Conservation (phyloP, 495 filamentous ascomycete genomes). For the Hypomontagnella submonticulosa region DNA sequence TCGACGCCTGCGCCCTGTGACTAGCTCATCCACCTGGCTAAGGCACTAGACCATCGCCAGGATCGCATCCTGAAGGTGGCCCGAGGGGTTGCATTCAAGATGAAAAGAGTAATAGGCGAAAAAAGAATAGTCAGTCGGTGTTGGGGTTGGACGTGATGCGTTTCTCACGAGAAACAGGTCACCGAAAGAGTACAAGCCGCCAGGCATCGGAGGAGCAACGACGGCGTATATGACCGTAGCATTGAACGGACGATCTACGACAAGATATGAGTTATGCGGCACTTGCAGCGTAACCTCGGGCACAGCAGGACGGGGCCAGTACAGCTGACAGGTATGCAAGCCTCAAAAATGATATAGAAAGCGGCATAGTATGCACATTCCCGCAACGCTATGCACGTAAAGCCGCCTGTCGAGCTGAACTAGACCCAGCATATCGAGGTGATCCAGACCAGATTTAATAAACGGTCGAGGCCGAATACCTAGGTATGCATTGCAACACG, state of each 20-base stretch:
- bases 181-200: conserved; percentile 11
- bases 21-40: conserved; percentile 36
- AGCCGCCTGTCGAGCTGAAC: conserved; percentile 7
- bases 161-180: conserved; percentile 3
- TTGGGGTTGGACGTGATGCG: conserved; percentile 14
- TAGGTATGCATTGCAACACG: not conserved
- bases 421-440: conserved; percentile 1
- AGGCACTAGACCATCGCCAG: conserved; percentile 36
- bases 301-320: conserved; percentile 20
- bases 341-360: conserved; percentile 18
- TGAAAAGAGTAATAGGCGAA: conserved; percentile 26
- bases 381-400: conserved; percentile 3
- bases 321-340: conserved; percentile 17
- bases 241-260: conserved; percentile 26
- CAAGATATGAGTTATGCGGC: conserved; percentile 22
- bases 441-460: not conserved
- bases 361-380: conserved; percentile 4
- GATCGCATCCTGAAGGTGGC: conserved; percentile 35
- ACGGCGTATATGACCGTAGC: conserved; percentile 27
- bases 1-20: conserved; percentile 38
- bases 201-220: conserved; percentile 17
- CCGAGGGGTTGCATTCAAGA: conserved; percentile 30
- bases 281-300: conserved; percentile 15
- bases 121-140: conserved; percentile 14
- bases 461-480: conserved; percentile 6